phyloP scores from a whole-genome alignment of 768 basidiomycete species.

The Filobasidium floriforme region DNA sequence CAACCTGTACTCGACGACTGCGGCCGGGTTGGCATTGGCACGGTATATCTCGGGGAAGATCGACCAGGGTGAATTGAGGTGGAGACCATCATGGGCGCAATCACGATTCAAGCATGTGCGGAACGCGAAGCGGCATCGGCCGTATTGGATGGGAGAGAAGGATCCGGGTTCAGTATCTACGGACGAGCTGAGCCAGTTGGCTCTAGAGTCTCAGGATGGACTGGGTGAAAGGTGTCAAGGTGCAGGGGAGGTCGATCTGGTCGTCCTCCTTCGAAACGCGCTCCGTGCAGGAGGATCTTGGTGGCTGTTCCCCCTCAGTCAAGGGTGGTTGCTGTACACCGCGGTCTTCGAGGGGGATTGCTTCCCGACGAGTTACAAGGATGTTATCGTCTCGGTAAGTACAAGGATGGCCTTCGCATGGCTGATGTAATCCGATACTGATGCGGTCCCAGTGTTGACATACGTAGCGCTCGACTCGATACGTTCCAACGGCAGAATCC shows the following conservation, averaged over 20 bases:
- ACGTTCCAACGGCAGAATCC: constrained; percentile 6
- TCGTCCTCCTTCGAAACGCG: not conserved
- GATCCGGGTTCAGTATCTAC: not conserved
- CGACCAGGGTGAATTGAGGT: not conserved
- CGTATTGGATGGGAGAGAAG: not conserved
- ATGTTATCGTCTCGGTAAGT: constrained; percentile 17
- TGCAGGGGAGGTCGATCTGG: not conserved
- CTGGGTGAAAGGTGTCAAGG: not conserved
- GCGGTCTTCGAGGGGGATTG: constrained; percentile 12
- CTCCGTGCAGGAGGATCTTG: constrained; percentile 16
- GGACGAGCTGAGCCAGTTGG: not conserved
- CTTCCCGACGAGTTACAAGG: constrained; percentile 14
- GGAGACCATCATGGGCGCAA: not conserved
- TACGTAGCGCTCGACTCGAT: constrained; percentile 11
- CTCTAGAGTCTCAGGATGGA: not conserved
- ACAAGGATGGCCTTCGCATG: too few species aligned
- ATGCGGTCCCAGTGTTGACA: too few species aligned
- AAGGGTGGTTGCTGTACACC: constrained; percentile 18
- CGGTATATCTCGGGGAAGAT: not conserved
- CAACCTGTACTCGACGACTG: constrained; percentile 18
- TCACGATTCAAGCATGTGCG: not conserved
- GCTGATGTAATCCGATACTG: not conserved
- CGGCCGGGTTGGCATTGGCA: constrained; percentile 7
- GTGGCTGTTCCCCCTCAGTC: constrained; percentile 21
- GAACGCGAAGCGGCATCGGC: not conserved